These are phyloP conservation scores for Quercus dentata DNA, from an alignment of 306 rosid species.

Conservation along the genomic window DNA sequence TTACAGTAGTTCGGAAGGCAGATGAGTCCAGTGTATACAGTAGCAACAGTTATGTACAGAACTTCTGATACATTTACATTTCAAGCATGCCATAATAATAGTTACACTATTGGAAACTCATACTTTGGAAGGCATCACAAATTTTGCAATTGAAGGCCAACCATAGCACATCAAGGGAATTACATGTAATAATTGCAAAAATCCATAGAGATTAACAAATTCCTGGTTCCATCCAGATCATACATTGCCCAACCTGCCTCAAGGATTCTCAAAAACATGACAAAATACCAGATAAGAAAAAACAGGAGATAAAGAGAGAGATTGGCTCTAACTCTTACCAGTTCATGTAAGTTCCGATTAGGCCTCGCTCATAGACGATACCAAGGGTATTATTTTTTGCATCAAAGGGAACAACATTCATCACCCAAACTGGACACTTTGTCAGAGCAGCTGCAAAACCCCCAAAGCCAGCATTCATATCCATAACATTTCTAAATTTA, in stretches of 20 bases:
- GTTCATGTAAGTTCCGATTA: slow-evolving; percentile 58
- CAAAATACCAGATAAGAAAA: not conserved
- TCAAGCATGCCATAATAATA: no score
- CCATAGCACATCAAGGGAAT: no score
- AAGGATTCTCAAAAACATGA: not conserved
- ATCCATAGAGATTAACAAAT: no score
- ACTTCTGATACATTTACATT: not conserved
- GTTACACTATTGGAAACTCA: not conserved
- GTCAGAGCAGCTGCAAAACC: slow-evolving; percentile 55
- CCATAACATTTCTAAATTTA: slow-evolving; percentile 53
- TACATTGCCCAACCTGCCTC: not conserved
- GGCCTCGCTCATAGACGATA: slow-evolving; percentile 46
- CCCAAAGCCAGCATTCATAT: slow-evolving; percentile 55
- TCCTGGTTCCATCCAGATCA: no score
- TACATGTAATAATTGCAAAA: no score
- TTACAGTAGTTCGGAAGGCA: not conserved
- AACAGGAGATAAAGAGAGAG: not conserved
- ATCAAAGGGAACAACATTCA: slow-evolving; percentile 24
- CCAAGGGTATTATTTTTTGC: slow-evolving; percentile 35
- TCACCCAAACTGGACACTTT: slow-evolving; percentile 25
- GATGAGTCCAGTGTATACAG: not conserved
- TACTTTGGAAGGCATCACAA: not conserved
- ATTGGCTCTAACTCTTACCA: slow-evolving; percentile 32
- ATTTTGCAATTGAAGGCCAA: no score
- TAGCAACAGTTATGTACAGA: not conserved